phyloP scores from a whole-genome alignment of 345 rosid genomes.

The Hibiscus tridactylites region DNA sequence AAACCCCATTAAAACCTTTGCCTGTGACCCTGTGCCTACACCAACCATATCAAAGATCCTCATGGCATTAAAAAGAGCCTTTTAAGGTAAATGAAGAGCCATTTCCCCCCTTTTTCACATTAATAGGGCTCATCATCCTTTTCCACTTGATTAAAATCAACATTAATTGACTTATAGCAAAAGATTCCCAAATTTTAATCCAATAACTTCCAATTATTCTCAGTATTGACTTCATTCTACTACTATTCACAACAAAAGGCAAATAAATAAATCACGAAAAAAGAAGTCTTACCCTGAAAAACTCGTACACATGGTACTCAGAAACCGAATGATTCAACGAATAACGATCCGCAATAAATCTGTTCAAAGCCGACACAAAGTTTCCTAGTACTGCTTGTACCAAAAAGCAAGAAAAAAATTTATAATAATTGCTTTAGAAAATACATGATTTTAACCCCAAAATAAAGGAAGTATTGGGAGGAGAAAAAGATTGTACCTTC shows the following conservation, averaged over 20 bases:
- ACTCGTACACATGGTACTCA: slow-evolving; percentile 91
- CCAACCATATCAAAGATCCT: background rate
- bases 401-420: slow-evolving; percentile 3
- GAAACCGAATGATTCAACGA: slow-evolving; percentile 64
- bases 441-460: background rate
- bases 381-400: slow-evolving; percentile 72
- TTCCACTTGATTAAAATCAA: background rate
- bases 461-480: background rate
- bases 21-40: background rate
- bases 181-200: background rate
- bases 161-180: background rate
- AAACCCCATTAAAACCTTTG: background rate
- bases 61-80: background rate
- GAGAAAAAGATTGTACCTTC: slow-evolving; percentile 44
- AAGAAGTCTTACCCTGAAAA: slow-evolving; percentile 65
- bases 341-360: slow-evolving; percentile 82
- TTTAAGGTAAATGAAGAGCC: background rate
- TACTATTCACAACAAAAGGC: background rate
- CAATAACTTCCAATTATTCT: background rate
- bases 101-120: background rate
- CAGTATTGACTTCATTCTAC: background rate
- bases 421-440: background rate
- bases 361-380: slow-evolving; percentile 90
- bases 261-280: background rate
- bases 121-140: background rate